Base-by-base conservation (phyloP, 768 basidiomycete genomes). In the Tephrocybe rancida region DNA sequence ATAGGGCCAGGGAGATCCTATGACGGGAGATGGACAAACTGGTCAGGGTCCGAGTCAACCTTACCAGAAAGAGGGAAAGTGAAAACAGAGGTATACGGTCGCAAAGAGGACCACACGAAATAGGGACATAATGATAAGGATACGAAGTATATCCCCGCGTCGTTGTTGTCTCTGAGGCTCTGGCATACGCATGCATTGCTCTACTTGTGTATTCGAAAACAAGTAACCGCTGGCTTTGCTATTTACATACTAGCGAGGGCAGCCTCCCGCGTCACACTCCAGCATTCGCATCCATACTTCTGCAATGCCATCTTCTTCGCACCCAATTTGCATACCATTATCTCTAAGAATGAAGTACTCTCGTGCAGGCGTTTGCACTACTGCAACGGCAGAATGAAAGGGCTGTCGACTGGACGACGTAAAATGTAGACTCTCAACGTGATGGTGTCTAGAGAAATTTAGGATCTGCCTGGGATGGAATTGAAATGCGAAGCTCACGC, bases 381-480 rank as follows among this genome's bases (percentile, higher is more conserved):
- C 72, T 1, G 90, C 90, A 5, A 92, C 60, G 1, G 86, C 86
- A 1, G 70, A 66, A 61, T 91, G 89, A 16, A 92, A 68, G 2
- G 71, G 63, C 18, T 61, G 59, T 8, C 77, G 72, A 7, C 68
- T 61, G 0, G 73, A 48, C 0, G 79, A 71, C 3, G 74, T 74
- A 60, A 91, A 84, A 65, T 91, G 87, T 3, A 90, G 68, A 62
- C 88, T 88, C 64, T 92, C 90, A 14, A 92, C 76, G 61, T 87
- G 82, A 64, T 91, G 88, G 50, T 88, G 86, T 32, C 89, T 92
- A 8, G 35, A 13, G 30, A 37, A 13, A n/a, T 29, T 47, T 24
- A 38, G 8, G 18, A 25, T 10, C 5, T 18, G n/a, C n/a, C n/a
- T n/a, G n/a, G n/a, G 42, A 18, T 37, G 32, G 44, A 34, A 38